Conservation (phyloP, 1,284 basidiomycete species). For the Apiotrichum siamense region DNA sequence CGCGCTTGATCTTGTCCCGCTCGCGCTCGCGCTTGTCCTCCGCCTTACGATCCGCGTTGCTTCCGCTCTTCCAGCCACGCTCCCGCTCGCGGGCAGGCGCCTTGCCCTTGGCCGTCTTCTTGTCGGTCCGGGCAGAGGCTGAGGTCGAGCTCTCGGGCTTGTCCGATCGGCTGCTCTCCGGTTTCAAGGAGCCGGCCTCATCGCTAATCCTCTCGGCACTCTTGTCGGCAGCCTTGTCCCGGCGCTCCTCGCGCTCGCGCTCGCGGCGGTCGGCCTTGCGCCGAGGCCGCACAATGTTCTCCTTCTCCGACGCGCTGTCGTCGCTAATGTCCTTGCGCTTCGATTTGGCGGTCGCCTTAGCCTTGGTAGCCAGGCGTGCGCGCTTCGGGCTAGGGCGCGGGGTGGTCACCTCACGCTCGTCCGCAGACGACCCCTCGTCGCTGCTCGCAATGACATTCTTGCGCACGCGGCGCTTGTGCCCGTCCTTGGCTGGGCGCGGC, state of each 20-base stretch:
- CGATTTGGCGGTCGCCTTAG: slow-evolving; percentile 2
- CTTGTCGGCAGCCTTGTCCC: not conserved
- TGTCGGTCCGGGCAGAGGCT: not conserved
- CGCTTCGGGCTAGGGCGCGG: not conserved
- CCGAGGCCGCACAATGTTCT: not conserved
- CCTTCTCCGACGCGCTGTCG: slow-evolving; percentile 9
- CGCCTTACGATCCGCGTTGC: not conserved
- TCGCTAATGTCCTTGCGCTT: not conserved
- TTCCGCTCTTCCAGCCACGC: not conserved
- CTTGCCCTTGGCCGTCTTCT: slow-evolving; percentile 4
- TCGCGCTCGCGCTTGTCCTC: slow-evolving; percentile 16
- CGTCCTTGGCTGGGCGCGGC: not conserved
- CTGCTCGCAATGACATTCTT: slow-evolving; percentile 18
- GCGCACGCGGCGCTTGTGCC: slow-evolving; percentile 13
- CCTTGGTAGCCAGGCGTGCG: not conserved
- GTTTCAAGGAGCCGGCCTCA: not conserved
- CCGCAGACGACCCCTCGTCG: slow-evolving; percentile 10
- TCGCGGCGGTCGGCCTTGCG: slow-evolving; percentile 3
- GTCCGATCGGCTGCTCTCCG: not conserved
- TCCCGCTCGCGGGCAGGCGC: not conserved
- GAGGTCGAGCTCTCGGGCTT: not conserved
- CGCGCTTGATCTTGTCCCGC: too few relatives aligned
- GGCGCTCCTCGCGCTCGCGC: not conserved
- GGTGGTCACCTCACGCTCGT: not conserved
- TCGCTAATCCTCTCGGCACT: not conserved